Conservation (phyloP, 805 yeast species). For the Yarrowia osloensis region DNA sequence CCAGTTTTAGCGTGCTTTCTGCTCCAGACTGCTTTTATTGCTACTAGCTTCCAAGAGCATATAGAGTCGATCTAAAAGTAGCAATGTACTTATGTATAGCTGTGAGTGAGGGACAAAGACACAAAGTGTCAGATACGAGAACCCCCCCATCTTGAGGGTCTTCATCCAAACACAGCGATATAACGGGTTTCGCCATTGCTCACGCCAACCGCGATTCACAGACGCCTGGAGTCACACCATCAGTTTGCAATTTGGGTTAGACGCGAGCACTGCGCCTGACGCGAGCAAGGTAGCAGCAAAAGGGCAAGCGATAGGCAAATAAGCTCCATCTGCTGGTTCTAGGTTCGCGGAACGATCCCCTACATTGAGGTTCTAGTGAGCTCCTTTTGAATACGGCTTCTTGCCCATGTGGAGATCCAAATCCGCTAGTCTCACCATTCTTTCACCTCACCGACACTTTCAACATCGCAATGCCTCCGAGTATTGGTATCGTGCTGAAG, state of each 20-base stretch:
- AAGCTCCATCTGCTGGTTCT: not conserved
- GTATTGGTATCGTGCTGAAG: not conserved
- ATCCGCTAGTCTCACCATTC: not conserved
- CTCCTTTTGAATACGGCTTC: not conserved
- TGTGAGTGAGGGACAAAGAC: not conserved
- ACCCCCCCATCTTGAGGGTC: too few species aligned
- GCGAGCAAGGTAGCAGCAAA: conserved; percentile 1
- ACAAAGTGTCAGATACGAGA: too few species aligned
- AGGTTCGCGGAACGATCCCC: conserved; percentile 18
- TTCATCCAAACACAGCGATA: too few species aligned
- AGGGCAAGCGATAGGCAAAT: conserved; percentile 5
- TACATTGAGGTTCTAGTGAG: not conserved
- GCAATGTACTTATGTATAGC: not conserved
- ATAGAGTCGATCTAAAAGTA: conserved; percentile 12
- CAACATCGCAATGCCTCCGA: conserved; percentile 6
- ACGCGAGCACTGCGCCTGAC: conserved; percentile 13
- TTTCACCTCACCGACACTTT: not conserved
- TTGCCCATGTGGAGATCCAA: not conserved
- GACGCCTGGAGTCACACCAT: not conserved
- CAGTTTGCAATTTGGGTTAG: not conserved
- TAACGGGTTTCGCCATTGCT: too few species aligned
- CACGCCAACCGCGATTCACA: too few species aligned
- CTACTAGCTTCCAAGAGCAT: not conserved
- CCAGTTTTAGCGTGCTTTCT: not conserved
- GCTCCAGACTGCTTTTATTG: not conserved